Conservation (phyloP, 164 flowering plant genomes). For the Tetracentron sinense region DNA sequence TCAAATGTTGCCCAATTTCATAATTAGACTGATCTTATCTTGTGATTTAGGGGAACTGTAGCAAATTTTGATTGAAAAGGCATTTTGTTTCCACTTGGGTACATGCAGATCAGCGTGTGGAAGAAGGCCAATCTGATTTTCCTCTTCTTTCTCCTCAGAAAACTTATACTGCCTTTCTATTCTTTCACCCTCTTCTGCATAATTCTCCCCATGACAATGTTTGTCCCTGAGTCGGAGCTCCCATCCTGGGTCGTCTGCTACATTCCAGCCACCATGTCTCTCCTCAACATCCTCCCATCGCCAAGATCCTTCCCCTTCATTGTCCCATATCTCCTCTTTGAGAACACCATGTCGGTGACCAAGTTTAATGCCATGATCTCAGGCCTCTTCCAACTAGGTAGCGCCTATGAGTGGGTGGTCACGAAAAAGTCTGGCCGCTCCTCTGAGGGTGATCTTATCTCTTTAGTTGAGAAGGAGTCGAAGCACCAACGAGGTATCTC, state of each 20-base stretch:
- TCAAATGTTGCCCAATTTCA: background rate
- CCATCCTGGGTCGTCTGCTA: slow-evolving; percentile 97
- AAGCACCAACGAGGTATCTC: slow-evolving; percentile 54
- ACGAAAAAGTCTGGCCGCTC: slow-evolving; percentile 98
- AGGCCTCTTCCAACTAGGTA: slow-evolving; percentile 95
- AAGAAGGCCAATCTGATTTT: slow-evolving; percentile 90
- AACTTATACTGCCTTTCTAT: slow-evolving; percentile 86
- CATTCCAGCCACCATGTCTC: slow-evolving; percentile 92
- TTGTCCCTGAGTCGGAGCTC: slow-evolving; percentile 94
- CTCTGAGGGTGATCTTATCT: slow-evolving; percentile 82
- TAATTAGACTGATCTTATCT: background rate
- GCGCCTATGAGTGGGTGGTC: slow-evolving; percentile 99
- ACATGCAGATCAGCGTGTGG: slow-evolving; percentile 74
- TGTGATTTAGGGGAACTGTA: background rate
- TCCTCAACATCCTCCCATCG: slow-evolving; percentile 92
- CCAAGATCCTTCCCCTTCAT: slow-evolving; percentile 96
- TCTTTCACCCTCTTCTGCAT: slow-evolving; percentile 96
- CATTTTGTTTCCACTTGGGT: slow-evolving; percentile 1
- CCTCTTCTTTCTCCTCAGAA: slow-evolving; percentile 90
- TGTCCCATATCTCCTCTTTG: slow-evolving; percentile 96
- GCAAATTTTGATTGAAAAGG: background rate
- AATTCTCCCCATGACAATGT: slow-evolving; percentile 98
- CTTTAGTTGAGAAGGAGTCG: slow-evolving; percentile 53
- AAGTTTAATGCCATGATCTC: slow-evolving; percentile 98
- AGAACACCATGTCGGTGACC: slow-evolving; percentile 98